Evolutionary conservation across 345 rosid genomes (phyloP).

Genomic region (Toxicodendron radicans): DNA sequence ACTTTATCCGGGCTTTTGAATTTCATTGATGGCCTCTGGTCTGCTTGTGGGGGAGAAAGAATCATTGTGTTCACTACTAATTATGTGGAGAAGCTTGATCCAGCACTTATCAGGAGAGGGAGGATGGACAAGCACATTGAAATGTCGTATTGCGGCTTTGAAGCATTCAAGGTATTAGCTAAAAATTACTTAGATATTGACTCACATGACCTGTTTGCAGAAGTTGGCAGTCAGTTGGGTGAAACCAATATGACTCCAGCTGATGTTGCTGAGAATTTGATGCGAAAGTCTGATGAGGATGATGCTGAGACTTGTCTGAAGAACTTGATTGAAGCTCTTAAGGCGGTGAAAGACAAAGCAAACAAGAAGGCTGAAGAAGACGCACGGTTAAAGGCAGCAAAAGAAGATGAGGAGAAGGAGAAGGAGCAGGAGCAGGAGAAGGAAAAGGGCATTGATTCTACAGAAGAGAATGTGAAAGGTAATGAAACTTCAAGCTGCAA

Average conservation of each 20-base stretch:
- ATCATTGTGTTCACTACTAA: slow-evolving; percentile 41
- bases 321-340: slow-evolving; percentile 35
- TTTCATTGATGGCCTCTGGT: slow-evolving; percentile 50
- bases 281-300: slow-evolving; percentile 37
- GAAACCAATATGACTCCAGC: slow-evolving; percentile 39
- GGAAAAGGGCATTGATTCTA: neutral
- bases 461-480: slow-evolving; percentile 7
- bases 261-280: slow-evolving; percentile 51
- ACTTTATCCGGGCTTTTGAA: slow-evolving; percentile 49
- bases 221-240: slow-evolving; percentile 28
- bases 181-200: slow-evolving; percentile 30
- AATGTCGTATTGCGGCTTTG: slow-evolving; percentile 43
- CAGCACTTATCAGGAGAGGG: slow-evolving; percentile 46
- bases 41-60: slow-evolving; percentile 49
- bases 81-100: slow-evolving; percentile 41
- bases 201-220: neutral
- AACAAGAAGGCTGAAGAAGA: slow-evolving; percentile 31
- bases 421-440: too few species aligned
- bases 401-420: neutral
- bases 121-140: slow-evolving; percentile 48
- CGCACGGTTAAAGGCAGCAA: slow-evolving; percentile 20
- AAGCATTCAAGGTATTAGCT: slow-evolving; percentile 43
- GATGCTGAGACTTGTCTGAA: slow-evolving; percentile 32
- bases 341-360: slow-evolving; percentile 34
- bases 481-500: slow-evolving; percentile 16